Conservation (phyloP, 306 rosid species). For the Macrotyloma uniflorum region DNA sequence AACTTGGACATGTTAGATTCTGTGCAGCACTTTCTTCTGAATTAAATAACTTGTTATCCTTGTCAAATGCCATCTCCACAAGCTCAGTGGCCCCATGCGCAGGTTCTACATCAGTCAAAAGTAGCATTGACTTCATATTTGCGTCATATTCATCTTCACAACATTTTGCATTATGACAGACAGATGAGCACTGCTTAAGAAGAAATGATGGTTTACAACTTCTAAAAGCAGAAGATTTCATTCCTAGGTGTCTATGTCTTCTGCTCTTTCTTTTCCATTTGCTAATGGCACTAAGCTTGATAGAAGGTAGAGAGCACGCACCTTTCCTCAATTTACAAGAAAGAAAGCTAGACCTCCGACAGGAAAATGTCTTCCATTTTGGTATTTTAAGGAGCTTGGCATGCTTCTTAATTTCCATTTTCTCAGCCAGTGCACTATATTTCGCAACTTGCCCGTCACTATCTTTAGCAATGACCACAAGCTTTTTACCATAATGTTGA, state of each 20-base stretch:
- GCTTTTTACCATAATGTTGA: conserved; percentile 33
- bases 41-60: conserved; percentile 36
- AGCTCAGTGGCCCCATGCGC: conserved; percentile 40
- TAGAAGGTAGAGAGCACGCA: conserved; percentile 39
- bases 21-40: conserved; percentile 34
- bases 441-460: conserved; percentile 40
- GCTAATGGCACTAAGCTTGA: conserved; percentile 28
- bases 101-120: conserved; percentile 45
- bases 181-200: conserved; percentile 54
- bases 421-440: conserved; percentile 12
- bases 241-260: conserved; percentile 22
- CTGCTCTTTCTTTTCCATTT: conserved; percentile 36
- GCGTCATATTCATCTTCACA: conserved; percentile 47
- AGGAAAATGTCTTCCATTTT: conserved; percentile 42
- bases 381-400: conserved; percentile 38
- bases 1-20: conserved; percentile 33
- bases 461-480: conserved; percentile 41
- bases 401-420: conserved; percentile 40
- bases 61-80: conserved; percentile 39
- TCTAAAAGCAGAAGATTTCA: conserved; percentile 20
- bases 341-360: conserved; percentile 35
- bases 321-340: conserved; percentile 41
- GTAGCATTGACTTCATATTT: conserved; percentile 43
- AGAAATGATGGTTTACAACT: conserved; percentile 44
- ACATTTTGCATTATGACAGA: conserved; percentile 34